These are phyloP conservation scores for Trichodelitschia bisporula DNA, from an alignment of 495 filamentous ascomycete genomes.

Conservation along the genomic window DNA sequence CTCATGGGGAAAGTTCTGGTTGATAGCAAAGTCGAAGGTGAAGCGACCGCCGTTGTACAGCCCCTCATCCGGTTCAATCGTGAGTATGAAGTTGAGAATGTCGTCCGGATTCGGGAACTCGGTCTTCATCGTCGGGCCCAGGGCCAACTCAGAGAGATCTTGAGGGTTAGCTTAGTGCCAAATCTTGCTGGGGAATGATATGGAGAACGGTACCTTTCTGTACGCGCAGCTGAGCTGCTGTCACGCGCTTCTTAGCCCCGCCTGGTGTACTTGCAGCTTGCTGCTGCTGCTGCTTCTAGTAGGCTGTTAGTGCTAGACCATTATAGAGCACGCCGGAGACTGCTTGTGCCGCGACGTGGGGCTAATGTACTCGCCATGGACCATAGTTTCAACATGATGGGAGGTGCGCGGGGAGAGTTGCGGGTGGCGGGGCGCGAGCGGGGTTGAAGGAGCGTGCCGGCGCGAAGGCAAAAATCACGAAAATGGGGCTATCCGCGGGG, in stretches of 20 bases:
- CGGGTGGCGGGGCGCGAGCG: neutral
- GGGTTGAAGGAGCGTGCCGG: too few relatives aligned
- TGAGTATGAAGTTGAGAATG: slow-evolving; percentile 84
- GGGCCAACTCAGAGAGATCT: slow-evolving; percentile 84
- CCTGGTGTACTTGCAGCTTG: slow-evolving; percentile 48
- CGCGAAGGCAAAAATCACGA: too few relatives aligned
- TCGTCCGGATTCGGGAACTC: slow-evolving; percentile 86
- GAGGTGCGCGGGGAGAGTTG: slow-evolving; percentile 3
- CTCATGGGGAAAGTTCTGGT: slow-evolving; percentile 89
- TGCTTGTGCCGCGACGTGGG: neutral
- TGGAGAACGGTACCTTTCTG: slow-evolving; percentile 53
- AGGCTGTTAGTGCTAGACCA: slow-evolving; percentile 4
- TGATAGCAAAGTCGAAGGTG: slow-evolving; percentile 75
- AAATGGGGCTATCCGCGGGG: too few relatives aligned
- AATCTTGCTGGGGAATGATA: neutral
- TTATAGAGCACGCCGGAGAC: neutral
- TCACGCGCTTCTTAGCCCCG: slow-evolving; percentile 92
- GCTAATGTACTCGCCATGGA: slow-evolving; percentile 49
- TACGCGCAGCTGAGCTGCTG: slow-evolving; percentile 79
- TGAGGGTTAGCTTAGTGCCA: slow-evolving; percentile 2
- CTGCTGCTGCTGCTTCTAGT: slow-evolving; percentile 82
- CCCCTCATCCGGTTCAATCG: slow-evolving; percentile 88
- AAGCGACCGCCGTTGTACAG: slow-evolving; percentile 88
- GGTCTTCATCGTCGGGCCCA: slow-evolving; percentile 80
- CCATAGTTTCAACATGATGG: slow-evolving; percentile 97